Base-by-base conservation (phyloP, 768 basidiomycete species). In the Agrocybe pediades region DNA sequence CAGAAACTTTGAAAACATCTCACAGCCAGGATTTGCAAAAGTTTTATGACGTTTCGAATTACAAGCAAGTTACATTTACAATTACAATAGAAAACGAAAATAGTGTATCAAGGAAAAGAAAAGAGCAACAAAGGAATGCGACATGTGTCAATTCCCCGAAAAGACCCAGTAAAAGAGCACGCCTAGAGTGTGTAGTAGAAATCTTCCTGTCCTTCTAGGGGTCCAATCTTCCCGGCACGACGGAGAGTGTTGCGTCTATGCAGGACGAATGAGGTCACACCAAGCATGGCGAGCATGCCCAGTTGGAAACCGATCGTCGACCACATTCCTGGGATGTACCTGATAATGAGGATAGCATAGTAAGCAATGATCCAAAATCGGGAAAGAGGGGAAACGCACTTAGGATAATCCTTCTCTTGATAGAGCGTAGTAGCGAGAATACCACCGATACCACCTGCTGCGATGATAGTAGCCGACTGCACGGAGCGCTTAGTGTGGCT, bases 391-490 rank as follows among this genome's bases (percentile, higher is more conserved):
- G 17, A 36, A 15, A 29, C 44, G 17, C 29, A 59, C 58, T 54
- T 54, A 27, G 60, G 74, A 46, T 65, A 68, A 44, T 76, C 73
- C 44, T 71, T 39, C 48, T 74, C 65, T 8, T 72, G 70, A 56
- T 68, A 75, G 53, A 73, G 72, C 16, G 68, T 71, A 2, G 73
- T 73, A 13, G 73, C 73, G 41, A 76, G 67, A 49, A 76, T 71
- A 20, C 74, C 74, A 23, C 73, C 73, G 27, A 76, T 61, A 17
- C 74, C 74, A 13, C 71, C 74, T 43, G 71, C 69, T 2, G 67
- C 59, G 26, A 72, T 64, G 40, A 71, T 71, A 11, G 68, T 51
- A 1, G 69, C 73, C 6, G 70, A 74, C 2, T 69, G 68, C 5
- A 76, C 70, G 11, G 74, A 62, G 13, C 75, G 72, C 63, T 76